Conservation (phyloP, 768 basidiomycete genomes). For the Mycena vitilis region DNA sequence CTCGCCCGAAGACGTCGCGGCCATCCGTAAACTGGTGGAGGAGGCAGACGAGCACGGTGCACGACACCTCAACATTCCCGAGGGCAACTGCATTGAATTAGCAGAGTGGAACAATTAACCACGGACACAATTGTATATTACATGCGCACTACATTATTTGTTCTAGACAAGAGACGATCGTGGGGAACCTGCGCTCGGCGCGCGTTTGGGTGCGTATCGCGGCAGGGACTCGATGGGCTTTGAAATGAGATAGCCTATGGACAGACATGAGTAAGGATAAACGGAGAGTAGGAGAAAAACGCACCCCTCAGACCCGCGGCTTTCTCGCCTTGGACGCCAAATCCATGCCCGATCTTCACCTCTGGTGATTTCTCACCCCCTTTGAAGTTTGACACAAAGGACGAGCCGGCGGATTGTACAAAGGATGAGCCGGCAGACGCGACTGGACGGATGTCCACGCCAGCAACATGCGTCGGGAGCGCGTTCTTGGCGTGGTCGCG, state of each 20-base stretch:
- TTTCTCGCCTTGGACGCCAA: constrained; percentile 84
- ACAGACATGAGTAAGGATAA: constrained; percentile 19
- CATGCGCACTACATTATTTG: constrained; percentile 1
- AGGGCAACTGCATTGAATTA: constrained; percentile 30
- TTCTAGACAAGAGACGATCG: background rate
- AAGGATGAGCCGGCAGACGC: constrained; percentile 51
- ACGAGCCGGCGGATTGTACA: constrained; percentile 45
- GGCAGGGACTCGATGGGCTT: constrained; percentile 73
- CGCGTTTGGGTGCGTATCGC: constrained; percentile 60
- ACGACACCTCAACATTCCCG: constrained; percentile 18
- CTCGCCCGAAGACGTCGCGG: constrained; percentile 39
- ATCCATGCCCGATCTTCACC: constrained; percentile 71
- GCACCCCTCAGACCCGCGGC: constrained; percentile 70
- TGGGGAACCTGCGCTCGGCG: constrained; percentile 22
- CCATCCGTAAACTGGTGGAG: constrained; percentile 41
- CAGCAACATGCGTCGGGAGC: constrained; percentile 62
- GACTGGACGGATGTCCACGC: constrained; percentile 49
- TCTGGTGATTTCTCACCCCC: constrained; percentile 40
- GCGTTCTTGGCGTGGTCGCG: constrained; percentile 62
- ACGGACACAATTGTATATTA: constrained; percentile 12
- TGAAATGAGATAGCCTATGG: constrained; percentile 64
- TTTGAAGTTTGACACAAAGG: constrained; percentile 52
- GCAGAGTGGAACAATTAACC: constrained; percentile 16
- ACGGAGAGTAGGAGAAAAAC: constrained; percentile 23
- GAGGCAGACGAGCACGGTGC: constrained; percentile 39